A percentile compares a stretch with the other conserved stretches of the same genome.
Evolutionary conservation across 2,329 filamentous ascomycete species (phyloP).

Genomic region (Colletotrichum sp.): DNA sequence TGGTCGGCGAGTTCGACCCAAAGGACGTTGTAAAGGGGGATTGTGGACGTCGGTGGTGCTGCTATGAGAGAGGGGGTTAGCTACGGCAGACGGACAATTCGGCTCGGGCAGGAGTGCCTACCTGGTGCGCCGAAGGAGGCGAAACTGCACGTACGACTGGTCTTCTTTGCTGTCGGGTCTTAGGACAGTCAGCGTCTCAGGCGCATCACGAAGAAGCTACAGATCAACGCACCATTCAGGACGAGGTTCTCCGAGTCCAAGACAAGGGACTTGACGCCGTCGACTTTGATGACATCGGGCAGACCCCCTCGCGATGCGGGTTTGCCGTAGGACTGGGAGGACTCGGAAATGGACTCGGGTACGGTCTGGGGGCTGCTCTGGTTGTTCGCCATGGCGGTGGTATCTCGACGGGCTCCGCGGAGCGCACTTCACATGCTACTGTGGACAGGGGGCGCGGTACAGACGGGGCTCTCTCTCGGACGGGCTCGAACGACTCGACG

Average conservation of each 20-base stretch:
- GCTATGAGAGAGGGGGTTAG: background rate
- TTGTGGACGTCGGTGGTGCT: constrained; percentile 35
- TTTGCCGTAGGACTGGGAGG: constrained; percentile 15
- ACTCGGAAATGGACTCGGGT: constrained; percentile 18
- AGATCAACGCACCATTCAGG: constrained; percentile 35
- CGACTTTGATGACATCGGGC: constrained; percentile 25
- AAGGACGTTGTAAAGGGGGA: constrained; percentile 84
- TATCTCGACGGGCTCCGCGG: constrained; percentile 2
- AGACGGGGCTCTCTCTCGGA: background rate
- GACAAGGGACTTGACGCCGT: constrained; percentile 34
- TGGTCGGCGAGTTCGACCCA: constrained; percentile 73
- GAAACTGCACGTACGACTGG: constrained; percentile 23
- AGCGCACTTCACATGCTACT: constrained; percentile 6
- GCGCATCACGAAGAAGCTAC: background rate
- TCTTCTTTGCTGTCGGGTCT: constrained; percentile 15
- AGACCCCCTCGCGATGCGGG: constrained; percentile 5
- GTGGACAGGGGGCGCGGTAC: background rate
- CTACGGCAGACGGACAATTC: background rate
- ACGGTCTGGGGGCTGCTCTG: background rate
- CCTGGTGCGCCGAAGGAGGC: constrained; percentile 16
- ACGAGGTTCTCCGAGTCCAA: constrained; percentile 34
- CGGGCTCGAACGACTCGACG: background rate
- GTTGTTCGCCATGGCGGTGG: background rate
- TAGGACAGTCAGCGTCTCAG: background rate
- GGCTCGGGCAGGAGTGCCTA: background rate